A percentile compares a stretch with the other conserved stretches of the same genome.
Conservation (phyloP, 2,329 filamentous ascomycete species). For the Neurospora sp. region DNA sequence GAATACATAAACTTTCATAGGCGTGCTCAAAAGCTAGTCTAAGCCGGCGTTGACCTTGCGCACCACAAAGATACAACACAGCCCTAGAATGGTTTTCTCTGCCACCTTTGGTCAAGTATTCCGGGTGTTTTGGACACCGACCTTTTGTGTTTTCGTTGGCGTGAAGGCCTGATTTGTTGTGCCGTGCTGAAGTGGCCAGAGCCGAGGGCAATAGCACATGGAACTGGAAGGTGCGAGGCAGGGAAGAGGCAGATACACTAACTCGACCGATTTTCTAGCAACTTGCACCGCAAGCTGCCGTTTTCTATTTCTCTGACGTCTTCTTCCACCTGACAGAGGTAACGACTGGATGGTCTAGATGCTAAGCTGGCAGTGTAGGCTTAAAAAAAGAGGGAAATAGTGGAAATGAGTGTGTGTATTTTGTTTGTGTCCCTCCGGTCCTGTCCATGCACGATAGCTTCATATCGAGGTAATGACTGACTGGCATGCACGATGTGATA, state of each 20-base stretch:
- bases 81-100: neutral
- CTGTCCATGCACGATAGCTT: neutral
- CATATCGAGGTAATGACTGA: neutral
- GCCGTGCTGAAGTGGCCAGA: too few species aligned
- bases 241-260: neutral
- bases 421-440: neutral
- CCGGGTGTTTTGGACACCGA: neutral
- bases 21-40: neutral
- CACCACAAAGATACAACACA: neutral
- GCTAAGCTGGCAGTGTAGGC: neutral
- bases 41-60: neutral
- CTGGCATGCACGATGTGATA: neutral
- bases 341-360: neutral
- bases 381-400: neutral
- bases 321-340: neutral
- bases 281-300: too few species aligned
- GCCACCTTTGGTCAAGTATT: too few species aligned
- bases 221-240: neutral
- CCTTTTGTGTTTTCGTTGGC: neutral
- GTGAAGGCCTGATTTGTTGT: neutral
- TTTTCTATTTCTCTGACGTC: neutral
- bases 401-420: neutral
- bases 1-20: neutral
- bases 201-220: too few species aligned
- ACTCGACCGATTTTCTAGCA: neutral